Base-by-base conservation (phyloP, 2,329 filamentous ascomycete species). In the Scytalidium sp. region DNA sequence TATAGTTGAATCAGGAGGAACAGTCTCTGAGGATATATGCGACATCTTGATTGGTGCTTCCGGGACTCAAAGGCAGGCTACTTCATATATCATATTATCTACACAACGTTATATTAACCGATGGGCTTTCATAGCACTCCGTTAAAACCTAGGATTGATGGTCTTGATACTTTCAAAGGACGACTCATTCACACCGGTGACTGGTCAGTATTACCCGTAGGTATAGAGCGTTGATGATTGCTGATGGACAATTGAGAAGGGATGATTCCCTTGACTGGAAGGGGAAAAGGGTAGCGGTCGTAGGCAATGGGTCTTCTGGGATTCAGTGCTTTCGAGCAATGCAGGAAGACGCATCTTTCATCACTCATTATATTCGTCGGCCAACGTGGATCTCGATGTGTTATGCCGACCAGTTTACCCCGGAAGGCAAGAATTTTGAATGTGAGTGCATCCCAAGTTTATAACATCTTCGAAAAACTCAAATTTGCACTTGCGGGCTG, bases 351-450 rank as follows among this genome's bases (percentile, higher is more conserved):
- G 70, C 68, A 41, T 54, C 64, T 4, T 68, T 71, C 29, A 62
- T 74, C 9, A 75, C 69, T 2, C 75, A 71, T 17, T 76, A 77
- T 51, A 75, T 78, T 46, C 70, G 74, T 11, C 68, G 73, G 21
- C 72, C 73, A 2, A 74, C 72, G 0, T 78, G 74, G 74, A 67
- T 78, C 1, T 71, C 72, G 22, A 44, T 44, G 19, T 9, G 22
- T 19, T 44, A 21, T 25, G 19, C n/a, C 21, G 6, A 21, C 19
- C 9, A 44, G 11, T 21, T 21, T 21, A 44, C 42, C 9, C 19
- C 19, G 22, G 42, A 44, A 17, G 42, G 42, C 42, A 21, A 23
- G 11, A 44, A 44, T 19, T 44, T 44, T 25, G 42, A 44, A 9
- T 70, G 65, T 56, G 67, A 61, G 20, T 64, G 67, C 8, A 64